Percentiles rank a stretch among this genome's conserved stretches.
phyloP scores from a whole-genome alignment of 768 basidiomycete genomes.

The Hygrophorus pudorinus region DNA sequence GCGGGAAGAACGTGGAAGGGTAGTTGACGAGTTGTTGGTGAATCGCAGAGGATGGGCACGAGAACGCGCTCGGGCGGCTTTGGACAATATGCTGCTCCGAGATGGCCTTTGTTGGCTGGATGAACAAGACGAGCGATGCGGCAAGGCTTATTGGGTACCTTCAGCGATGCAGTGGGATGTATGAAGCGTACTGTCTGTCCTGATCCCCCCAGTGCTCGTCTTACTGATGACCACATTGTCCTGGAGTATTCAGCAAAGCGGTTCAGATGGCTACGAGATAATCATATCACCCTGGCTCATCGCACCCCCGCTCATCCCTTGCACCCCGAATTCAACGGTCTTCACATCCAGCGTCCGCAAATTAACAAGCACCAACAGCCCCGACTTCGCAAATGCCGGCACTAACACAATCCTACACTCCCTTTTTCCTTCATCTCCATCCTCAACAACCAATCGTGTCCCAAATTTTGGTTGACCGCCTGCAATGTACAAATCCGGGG shows the following conservation, averaged over 20 bases:
- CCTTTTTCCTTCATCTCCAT: conserved; percentile 22
- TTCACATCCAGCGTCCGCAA: conserved; percentile 65
- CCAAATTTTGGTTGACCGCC: conserved; percentile 83
- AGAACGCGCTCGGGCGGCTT: conserved; percentile 63
- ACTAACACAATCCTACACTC: conserved; percentile 69
- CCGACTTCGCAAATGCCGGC: conserved; percentile 73
- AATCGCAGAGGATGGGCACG: conserved; percentile 62
- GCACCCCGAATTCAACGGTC: conserved; percentile 47
- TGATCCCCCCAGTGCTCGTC: neutral
- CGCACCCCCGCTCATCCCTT: conserved; percentile 28
- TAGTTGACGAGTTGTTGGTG: conserved; percentile 57
- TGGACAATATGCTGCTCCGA: conserved; percentile 84
- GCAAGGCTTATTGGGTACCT: conserved; percentile 78
- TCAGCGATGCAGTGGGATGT: conserved; percentile 82
- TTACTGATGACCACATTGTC: neutral
- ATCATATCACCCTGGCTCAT: neutral
- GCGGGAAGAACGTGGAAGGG: conserved; percentile 53
- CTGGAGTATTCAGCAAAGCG: neutral
- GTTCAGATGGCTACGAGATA: too few relatives aligned
- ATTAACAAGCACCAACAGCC: conserved; percentile 72
- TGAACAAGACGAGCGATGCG: conserved; percentile 63
- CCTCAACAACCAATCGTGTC: conserved; percentile 52
- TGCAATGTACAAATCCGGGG: conserved; percentile 87
- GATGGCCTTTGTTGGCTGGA: conserved; percentile 96
- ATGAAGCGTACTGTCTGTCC: conserved; percentile 18